These are phyloP conservation scores for Penicillium concentricum DNA, from an alignment of 2,329 filamentous ascomycete species.

Conservation along the genomic window DNA sequence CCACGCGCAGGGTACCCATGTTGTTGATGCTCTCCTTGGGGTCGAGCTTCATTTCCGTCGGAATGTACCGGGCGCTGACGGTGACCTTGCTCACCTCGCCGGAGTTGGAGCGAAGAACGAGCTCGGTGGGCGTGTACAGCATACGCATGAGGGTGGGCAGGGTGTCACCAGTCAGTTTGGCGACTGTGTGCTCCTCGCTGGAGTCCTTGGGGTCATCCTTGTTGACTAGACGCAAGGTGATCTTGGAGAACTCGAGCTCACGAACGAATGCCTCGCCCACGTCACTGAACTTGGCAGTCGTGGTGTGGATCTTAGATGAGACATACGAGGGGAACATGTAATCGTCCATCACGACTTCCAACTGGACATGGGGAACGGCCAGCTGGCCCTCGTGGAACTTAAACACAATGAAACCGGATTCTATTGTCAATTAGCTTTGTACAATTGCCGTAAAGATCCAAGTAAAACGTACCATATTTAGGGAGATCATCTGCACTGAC, in stretches of 20 bases:
- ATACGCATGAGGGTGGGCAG: constrained; percentile 84
- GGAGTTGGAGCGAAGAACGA: constrained; percentile 75
- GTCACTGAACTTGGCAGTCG: constrained; percentile 76
- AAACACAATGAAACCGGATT: constrained; percentile 92
- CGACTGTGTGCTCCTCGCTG: constrained; percentile 69
- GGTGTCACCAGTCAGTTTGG: constrained; percentile 80
- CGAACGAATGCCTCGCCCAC: constrained; percentile 92
- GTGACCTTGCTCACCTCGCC: constrained; percentile 77
- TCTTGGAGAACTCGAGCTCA: constrained; percentile 92
- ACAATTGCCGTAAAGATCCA: neutral
- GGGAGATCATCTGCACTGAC: constrained; percentile 77
- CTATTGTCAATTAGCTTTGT: constrained; percentile 48
- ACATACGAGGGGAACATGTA: constrained; percentile 87
- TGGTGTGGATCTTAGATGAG: constrained; percentile 71
- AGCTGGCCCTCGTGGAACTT: constrained; percentile 88
- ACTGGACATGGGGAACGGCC: constrained; percentile 68
- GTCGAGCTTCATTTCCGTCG: constrained; percentile 89
- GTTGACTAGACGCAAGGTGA: constrained; percentile 83
- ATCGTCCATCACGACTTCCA: constrained; percentile 92
- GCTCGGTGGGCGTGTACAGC: constrained; percentile 82
- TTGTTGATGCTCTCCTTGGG: constrained; percentile 98
- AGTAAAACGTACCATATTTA: constrained; percentile 61
- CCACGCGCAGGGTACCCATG: constrained; percentile 92
- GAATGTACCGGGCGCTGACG: constrained; percentile 91
- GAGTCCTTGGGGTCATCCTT: constrained; percentile 72